Evolutionary conservation across 768 basidiomycete genomes (phyloP).

Genomic region (Sarcomyxa edulis): DNA sequence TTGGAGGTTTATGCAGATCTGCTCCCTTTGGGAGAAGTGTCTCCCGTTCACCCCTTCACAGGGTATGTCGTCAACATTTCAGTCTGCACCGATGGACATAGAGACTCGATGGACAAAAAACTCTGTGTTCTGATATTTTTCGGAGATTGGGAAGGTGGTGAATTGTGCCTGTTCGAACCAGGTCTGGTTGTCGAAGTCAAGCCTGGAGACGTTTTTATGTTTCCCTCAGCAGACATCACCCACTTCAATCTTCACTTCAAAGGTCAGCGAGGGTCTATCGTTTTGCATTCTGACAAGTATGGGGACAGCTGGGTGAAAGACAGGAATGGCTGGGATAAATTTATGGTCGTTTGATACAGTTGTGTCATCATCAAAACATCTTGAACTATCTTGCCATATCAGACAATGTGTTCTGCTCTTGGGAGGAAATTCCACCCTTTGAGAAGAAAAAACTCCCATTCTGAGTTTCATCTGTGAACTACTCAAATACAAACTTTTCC

Average conservation of each 20-base stretch:
- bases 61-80: conserved; percentile 19
- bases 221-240: conserved; percentile 15
- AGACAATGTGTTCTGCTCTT: too few species aligned
- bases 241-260: conserved; percentile 19
- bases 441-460: too few species aligned
- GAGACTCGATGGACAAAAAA: conserved; percentile 13
- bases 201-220: conserved; percentile 16
- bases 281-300: conserved; percentile 15
- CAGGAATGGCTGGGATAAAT: too few species aligned
- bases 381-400: too few species aligned
- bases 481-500: too few species aligned
- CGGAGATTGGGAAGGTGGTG: conserved; percentile 18
- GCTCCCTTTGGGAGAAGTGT: conserved; percentile 10
- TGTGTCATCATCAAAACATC: too few species aligned
- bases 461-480: too few species aligned
- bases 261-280: conserved; percentile 13
- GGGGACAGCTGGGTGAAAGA: too few species aligned
- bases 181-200: conserved; percentile 16
- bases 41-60: conserved; percentile 15
- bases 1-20: conserved; percentile 8
- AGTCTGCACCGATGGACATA: conserved; percentile 16
- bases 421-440: too few species aligned
- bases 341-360: too few species aligned
- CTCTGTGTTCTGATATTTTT: conserved; percentile 20
- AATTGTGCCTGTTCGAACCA: conserved; percentile 15